Evolutionary conservation across 495 filamentous ascomycete species (phyloP), one percentile per base, ranked within the genome.

Genomic region (Hypoxylon crocopeplum): DNA sequence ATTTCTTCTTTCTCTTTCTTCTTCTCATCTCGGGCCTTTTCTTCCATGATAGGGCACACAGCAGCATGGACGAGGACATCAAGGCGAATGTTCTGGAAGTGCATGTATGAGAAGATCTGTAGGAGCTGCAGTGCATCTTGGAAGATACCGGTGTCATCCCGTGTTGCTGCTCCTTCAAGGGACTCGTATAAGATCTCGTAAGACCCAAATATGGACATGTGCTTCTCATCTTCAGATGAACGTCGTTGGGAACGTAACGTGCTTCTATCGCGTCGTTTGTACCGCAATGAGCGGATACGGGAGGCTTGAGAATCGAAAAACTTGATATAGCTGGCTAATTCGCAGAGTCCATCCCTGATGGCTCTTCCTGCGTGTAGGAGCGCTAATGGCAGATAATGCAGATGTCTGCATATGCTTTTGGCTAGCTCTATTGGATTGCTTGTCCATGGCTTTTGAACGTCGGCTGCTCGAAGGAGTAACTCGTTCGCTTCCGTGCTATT

Each of bases 401-500:
- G 24, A 27, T 27, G 24, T 27, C 8, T 27, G 24, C 24, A 27
- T 3, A 27, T 8, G 24, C 8, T 8, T 8, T 4, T 27, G 8
- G 24, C 24, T 3, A 27, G 24, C 24, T 27, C 8, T 3, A 8
- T 8, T 24, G 45, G 21, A 16, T 22, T 12, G 12, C 29, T 24
- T 22, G 48, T 55, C 51, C 60, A 69, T 20, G 67, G 69, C 30
- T 12, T 47, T 11, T 52, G 25, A 5, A 67, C 24, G n/a, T 64
- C 47, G 10, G 76, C 72, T 19, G 69, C 69, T 62, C 69, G 76
- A 7, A 79, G 64, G 22, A 79, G 51, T n/a, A 80, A 62, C 17
- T 58, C 45, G 21, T 58, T 66, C 4, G 72, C 70, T 15, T 75
- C 70, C 7, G 71, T 19, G 7, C 52, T 34, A 36, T 72, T 59